phyloP scores from a whole-genome alignment of 2,329 filamentous ascomycete species.

The Colletotrichum tropicicola region DNA sequence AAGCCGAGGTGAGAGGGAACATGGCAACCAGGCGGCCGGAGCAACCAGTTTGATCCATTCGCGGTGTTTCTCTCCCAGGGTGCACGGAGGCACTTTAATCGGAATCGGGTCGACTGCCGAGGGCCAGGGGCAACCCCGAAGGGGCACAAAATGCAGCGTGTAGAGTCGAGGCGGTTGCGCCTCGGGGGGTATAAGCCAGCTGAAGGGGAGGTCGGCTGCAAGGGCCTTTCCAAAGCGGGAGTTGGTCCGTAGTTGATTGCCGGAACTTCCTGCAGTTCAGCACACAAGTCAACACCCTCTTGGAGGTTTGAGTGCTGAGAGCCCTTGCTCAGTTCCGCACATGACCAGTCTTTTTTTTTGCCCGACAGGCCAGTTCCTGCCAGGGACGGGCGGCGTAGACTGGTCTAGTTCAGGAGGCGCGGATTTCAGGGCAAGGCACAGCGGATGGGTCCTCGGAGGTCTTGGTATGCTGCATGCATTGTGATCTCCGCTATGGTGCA shows the following conservation, averaged over 20 bases:
- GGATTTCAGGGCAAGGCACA: constrained; percentile 12
- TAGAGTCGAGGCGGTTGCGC: background rate
- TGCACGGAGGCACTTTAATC: constrained; percentile 2
- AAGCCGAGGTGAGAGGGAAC: background rate
- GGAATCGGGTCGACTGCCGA: constrained; percentile 16
- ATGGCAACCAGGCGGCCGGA: background rate
- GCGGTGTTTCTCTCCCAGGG: background rate
- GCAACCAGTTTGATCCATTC: background rate
- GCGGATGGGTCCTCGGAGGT: constrained; percentile 14
- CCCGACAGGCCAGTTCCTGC: constrained; percentile 11
- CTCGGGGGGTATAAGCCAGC: background rate
- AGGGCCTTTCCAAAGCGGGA: constrained; percentile 6
- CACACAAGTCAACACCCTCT: constrained; percentile 10
- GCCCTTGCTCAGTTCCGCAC: constrained; percentile 22
- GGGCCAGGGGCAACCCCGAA: background rate
- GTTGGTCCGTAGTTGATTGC: constrained; percentile 12
- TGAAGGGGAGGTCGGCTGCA: background rate
- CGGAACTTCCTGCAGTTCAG: constrained; percentile 16
- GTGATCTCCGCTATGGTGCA: constrained; percentile 25
- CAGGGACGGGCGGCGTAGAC: constrained; percentile 14
- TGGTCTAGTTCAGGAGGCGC: constrained; percentile 26
- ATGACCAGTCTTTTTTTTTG: constrained; percentile 20
- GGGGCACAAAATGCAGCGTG: background rate
- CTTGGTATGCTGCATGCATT: constrained; percentile 27
- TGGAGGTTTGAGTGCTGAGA: background rate